A percentile compares a stretch with the other conserved stretches of the same genome.
phyloP scores from a whole-genome alignment of 495 filamentous ascomycete species.

The Penicillium steckii region DNA sequence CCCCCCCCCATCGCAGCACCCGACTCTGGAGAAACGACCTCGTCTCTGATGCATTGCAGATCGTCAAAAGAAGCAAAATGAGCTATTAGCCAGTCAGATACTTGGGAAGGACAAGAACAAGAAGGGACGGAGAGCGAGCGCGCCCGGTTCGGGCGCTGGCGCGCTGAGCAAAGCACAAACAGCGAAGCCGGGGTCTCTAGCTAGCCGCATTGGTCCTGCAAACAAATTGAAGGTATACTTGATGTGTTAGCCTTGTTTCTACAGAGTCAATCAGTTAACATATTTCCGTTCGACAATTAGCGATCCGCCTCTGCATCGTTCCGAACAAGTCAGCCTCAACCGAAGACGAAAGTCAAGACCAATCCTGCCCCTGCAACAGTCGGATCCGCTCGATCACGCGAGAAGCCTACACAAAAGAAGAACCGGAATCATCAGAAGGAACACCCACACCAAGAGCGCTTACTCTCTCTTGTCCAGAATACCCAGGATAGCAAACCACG shows the following conservation, averaged over 20 bases:
- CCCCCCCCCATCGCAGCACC: neutral
- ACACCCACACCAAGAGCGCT: neutral
- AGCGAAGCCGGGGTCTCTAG: constrained; percentile 56
- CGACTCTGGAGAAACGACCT: constrained; percentile 1
- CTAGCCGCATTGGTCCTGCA: constrained; percentile 71
- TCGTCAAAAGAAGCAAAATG: constrained; percentile 67
- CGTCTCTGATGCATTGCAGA: constrained; percentile 36
- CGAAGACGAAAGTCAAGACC: constrained; percentile 10
- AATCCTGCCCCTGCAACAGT: constrained; percentile 19
- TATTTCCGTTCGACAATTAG: constrained; percentile 20
- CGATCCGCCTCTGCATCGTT: constrained; percentile 42
- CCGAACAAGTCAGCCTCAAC: constrained; percentile 28
- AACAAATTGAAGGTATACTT: neutral
- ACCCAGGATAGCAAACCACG: constrained; percentile 28
- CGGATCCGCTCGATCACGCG: constrained; percentile 21
- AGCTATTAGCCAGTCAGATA: constrained; percentile 69
- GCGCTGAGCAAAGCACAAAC: constrained; percentile 39
- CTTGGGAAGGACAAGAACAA: constrained; percentile 53
- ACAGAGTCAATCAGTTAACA: neutral
- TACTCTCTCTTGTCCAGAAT: neutral
- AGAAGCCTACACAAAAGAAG: constrained; percentile 25
- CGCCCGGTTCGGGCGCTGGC: constrained; percentile 45
- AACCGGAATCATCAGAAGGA: neutral
- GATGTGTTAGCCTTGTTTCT: neutral
- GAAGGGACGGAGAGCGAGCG: constrained; percentile 51